Evolutionary conservation across 1,139 yeast species (phyloP).

Genomic region (Scheffersomyces cryptocercus): DNA sequence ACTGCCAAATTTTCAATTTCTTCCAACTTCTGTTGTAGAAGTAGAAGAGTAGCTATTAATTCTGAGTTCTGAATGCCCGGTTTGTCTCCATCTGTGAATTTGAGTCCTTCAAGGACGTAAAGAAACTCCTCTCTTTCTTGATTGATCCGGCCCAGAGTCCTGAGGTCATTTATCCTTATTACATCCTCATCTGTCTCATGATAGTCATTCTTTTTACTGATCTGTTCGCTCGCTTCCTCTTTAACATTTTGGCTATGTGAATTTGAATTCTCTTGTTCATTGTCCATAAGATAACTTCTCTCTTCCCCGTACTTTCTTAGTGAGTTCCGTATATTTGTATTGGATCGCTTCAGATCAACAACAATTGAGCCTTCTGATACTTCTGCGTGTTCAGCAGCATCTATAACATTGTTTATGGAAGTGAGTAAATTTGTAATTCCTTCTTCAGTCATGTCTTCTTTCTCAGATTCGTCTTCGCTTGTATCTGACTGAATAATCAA

Average conservation of each 20-base stretch:
- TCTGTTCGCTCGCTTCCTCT: neutral
- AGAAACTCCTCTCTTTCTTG: conserved; percentile 14
- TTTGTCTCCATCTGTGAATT: conserved; percentile 3
- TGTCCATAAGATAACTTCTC: conserved; percentile 21
- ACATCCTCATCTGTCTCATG: conserved; percentile 7
- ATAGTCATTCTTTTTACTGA: conserved; percentile 1
- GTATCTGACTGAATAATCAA: neutral
- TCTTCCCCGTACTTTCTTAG: conserved; percentile 20
- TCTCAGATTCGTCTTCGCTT: neutral
- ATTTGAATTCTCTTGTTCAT: neutral
- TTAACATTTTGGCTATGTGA: neutral
- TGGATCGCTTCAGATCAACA: neutral
- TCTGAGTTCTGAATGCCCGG: conserved; percentile 11
- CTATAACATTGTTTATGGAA: neutral
- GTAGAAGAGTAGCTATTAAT: conserved; percentile 14
- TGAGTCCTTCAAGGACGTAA: conserved; percentile 21
- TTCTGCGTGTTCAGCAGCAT: too few relatives aligned
- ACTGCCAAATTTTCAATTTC: too few relatives aligned
- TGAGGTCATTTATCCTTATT: conserved; percentile 20
- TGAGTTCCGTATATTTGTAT: neutral
- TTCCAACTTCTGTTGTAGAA: too few relatives aligned
- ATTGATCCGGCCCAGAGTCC: conserved; percentile 12
- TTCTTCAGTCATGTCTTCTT: neutral
- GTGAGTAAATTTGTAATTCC: neutral
- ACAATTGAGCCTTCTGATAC: neutral